Percentiles rank a stretch among this genome's conserved stretches.
Evolutionary conservation across 1,284 basidiomycete species (phyloP).

Genomic region (Trichosporon sp.): DNA sequence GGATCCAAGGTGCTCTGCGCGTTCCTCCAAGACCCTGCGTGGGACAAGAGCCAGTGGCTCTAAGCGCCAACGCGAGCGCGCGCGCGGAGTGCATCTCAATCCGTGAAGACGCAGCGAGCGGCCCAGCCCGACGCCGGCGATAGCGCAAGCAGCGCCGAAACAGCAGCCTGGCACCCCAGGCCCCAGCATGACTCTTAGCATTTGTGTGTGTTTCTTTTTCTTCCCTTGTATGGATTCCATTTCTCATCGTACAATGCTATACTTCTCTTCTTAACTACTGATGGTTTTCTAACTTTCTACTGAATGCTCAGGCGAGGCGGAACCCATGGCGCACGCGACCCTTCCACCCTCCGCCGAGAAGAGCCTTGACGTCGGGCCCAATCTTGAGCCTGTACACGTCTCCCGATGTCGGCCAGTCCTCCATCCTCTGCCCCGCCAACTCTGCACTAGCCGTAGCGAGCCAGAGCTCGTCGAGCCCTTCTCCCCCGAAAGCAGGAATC

Average conservation of each 20-base stretch:
- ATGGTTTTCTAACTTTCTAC: no score
- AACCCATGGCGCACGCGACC: conserved; percentile 40
- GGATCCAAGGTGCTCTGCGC: conserved; percentile 96
- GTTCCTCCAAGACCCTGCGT: conserved; percentile 71
- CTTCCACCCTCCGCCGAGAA: conserved; percentile 37
- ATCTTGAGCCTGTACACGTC: conserved; percentile 47
- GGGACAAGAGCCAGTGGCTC: conserved; percentile 55
- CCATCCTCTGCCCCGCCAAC: conserved; percentile 39
- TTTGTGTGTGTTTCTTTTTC: conserved; percentile 26
- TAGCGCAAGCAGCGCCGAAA: neutral
- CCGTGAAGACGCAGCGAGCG: no score
- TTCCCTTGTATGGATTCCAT: conserved; percentile 17
- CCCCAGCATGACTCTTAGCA: conserved; percentile 23
- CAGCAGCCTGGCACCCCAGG: neutral
- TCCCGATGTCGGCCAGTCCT: conserved; percentile 40
- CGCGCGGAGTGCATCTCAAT: no score
- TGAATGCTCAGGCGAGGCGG: neutral
- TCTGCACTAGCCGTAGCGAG: conserved; percentile 45
- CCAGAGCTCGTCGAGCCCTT: conserved; percentile 48
- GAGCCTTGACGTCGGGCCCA: conserved; percentile 35
- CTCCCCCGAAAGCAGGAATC: conserved; percentile 52
- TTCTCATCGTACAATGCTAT: conserved; percentile 7
- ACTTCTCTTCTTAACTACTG: no score
- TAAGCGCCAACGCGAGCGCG: conserved; percentile 29
- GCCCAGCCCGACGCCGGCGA: no score